Conservation (phyloP, 257 asterid genomes). For the Fraxinus cuspidata region DNA sequence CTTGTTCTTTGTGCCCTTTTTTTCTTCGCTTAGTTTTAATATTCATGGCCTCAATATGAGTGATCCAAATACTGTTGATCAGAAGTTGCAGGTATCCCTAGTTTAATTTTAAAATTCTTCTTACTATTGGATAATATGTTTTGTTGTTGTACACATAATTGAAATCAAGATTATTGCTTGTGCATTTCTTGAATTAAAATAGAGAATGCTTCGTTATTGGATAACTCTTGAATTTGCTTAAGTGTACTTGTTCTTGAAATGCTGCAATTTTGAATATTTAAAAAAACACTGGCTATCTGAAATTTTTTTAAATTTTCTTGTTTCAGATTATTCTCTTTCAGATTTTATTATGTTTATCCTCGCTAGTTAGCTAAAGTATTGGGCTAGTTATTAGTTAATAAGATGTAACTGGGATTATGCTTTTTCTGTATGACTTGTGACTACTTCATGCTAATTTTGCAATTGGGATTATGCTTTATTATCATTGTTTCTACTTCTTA, state of each 20-base stretch:
- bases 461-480: not conserved
- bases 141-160: not conserved
- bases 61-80: slow-evolving; percentile 58
- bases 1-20: slow-evolving; percentile 83
- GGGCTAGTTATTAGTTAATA: not conserved
- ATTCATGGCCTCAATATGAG: slow-evolving; percentile 60
- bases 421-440: not conserved
- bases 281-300: not conserved
- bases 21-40: slow-evolving; percentile 81
- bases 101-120: not conserved
- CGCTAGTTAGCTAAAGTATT: not conserved
- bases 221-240: not conserved
- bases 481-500: not conserved
- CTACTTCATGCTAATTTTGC: not conserved
- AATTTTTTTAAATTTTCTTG: not conserved
- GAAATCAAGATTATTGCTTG: not conserved
- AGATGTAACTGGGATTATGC: not conserved
- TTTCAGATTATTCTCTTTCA: no score
- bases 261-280: not conserved
- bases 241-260: slow-evolving; percentile 1
- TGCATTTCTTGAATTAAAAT: not conserved
- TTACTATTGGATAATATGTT: not conserved
- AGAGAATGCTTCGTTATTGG: not conserved
- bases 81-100: slow-evolving; percentile 70
- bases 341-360: not conserved